Base-by-base conservation (phyloP, 306 rosid species). In the Castanea mollissima region DNA sequence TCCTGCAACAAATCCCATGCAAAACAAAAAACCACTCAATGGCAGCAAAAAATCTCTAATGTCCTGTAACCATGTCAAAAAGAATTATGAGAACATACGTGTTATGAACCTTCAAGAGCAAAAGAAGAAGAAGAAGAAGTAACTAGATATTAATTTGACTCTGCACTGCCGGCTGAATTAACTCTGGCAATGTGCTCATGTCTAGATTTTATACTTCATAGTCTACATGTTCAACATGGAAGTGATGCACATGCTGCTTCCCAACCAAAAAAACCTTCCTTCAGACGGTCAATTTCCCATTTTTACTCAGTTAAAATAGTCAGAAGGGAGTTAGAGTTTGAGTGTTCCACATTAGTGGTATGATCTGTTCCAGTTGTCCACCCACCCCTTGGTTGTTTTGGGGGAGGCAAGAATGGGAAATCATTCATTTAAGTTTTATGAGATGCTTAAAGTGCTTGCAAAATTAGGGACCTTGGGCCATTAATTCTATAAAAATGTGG, bases 1-100 rank as follows among this genome's bases (percentile, higher is more conserved):
- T 94, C 99, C 99, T 94, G 93, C 86, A 76, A 78, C 79, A 81
- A 74, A 80, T 76, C 59, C 35, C 69, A 59, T 55, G n/a, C 69
- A 64, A 68, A 64, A 63, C 83, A 83, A 83, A 76, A 31, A 64
- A 44, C 60, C 49, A 34, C 15, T 67, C 71, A 35, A 35, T 19
- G 72, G 15, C 52, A 35, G 25, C 51, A 34, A 18, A 67, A 67
- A 29, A 19, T 67, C 27, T 67, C 51, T 34, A 67, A 0, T 67
- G 16, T 67, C 51, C 27, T 13, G 38, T 18, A 35, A 67, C 52
- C 3, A 9, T 29, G 23, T 21, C 11, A 29, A 64, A 31, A 9
- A 64, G 46, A 18, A 64, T 34, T 35, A 67, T 10, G n/a, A 67
- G 35, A 34, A 18, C 27, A 19, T 9, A 7, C 0, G 19, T 27